Conservation (phyloP, 805 yeast species). For the Starmerella etchellsii region DNA sequence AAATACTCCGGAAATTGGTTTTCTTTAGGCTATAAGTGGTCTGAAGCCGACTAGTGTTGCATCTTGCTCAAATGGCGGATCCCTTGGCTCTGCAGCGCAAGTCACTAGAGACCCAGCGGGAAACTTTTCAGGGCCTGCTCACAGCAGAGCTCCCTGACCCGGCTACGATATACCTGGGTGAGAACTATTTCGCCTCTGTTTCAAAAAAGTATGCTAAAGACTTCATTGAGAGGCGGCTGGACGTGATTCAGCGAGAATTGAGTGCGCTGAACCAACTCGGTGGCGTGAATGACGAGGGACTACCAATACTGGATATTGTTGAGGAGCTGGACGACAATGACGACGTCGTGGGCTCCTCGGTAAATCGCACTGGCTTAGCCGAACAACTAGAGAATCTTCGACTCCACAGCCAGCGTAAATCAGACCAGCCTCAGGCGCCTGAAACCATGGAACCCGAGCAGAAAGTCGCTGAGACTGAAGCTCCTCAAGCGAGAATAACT, state of each 20-base stretch:
- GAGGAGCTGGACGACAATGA: constrained; percentile 83
- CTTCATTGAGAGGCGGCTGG: constrained; percentile 17
- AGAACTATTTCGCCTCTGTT: constrained; percentile 24
- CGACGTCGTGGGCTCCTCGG: constrained; percentile 39
- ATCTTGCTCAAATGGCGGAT: not conserved
- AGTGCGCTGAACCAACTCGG: constrained; percentile 11
- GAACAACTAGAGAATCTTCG: not conserved
- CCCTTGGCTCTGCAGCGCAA: not conserved
- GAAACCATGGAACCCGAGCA: not conserved
- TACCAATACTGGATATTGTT: constrained; percentile 68
- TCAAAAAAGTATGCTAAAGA: constrained; percentile 13
- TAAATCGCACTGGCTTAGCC: constrained; percentile 28
- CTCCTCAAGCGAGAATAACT: not conserved
- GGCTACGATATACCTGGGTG: constrained; percentile 23
- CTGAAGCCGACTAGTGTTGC: too few species aligned
- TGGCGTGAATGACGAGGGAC: constrained; percentile 33
- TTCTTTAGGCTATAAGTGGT: too few species aligned
- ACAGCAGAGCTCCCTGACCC: constrained; percentile 1
- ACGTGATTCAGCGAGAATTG: constrained; percentile 10
- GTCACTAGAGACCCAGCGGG: constrained; percentile 3
- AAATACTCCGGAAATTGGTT: too few species aligned
- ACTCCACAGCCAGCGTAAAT: not conserved
- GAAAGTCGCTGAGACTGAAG: not conserved
- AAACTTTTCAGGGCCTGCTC: constrained; percentile 9
- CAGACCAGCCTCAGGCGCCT: not conserved